A percentile compares a stretch with the other conserved stretches of the same genome.
Evolutionary conservation across 1,139 yeast species (phyloP).

Genomic region (Yamadazyma diospyri): DNA sequence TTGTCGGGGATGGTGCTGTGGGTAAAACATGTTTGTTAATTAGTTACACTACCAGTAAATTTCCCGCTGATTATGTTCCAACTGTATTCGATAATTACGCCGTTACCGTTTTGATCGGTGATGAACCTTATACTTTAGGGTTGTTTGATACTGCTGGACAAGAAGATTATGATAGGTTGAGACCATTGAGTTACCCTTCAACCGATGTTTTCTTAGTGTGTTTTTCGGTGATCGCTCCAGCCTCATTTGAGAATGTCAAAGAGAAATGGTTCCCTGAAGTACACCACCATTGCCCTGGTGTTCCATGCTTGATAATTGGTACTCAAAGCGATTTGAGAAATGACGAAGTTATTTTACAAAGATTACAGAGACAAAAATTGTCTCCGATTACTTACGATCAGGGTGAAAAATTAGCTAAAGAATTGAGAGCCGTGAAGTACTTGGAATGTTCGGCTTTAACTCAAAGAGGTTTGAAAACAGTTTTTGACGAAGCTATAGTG

Average conservation of each 20-base stretch:
- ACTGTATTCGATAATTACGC: slow-evolving; percentile 96
- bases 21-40: slow-evolving; percentile 90
- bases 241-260: slow-evolving; percentile 95
- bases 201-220: slow-evolving; percentile 95
- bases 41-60: slow-evolving; percentile 83
- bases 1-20: slow-evolving; percentile 97
- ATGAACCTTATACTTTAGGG: slow-evolving; percentile 95
- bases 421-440: slow-evolving; percentile 90
- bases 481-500: slow-evolving; percentile 95
- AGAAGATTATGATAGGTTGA: slow-evolving; percentile 95
- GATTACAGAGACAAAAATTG: slow-evolving; percentile 86
- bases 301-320: slow-evolving; percentile 93
- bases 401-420: slow-evolving; percentile 92
- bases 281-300: slow-evolving; percentile 97
- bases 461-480: slow-evolving; percentile 92
- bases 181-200: slow-evolving; percentile 95
- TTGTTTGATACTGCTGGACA: slow-evolving; percentile 98
- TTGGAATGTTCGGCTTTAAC: slow-evolving; percentile 98
- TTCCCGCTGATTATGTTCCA: slow-evolving; percentile 87
- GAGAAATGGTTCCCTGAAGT: slow-evolving; percentile 99
- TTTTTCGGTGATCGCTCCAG: slow-evolving; percentile 93
- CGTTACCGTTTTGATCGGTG: slow-evolving; percentile 97
- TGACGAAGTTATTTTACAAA: slow-evolving; percentile 85
- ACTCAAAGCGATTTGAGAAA: slow-evolving; percentile 94
- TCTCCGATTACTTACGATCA: slow-evolving; percentile 81